Conservation (phyloP, 108 stramenopile species). For the Fragilariopsis cylindrus region DNA sequence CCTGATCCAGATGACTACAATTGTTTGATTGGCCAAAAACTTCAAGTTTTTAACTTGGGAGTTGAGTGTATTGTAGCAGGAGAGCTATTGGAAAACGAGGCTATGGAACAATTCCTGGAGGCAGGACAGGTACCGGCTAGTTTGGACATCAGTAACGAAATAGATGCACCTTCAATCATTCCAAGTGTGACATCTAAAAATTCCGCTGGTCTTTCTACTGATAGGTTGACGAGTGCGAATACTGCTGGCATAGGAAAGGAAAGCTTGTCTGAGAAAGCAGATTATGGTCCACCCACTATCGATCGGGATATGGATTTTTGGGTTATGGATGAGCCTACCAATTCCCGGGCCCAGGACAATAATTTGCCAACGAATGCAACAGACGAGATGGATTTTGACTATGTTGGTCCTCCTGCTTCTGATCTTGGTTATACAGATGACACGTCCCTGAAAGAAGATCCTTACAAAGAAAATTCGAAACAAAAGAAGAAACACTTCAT, state of each 20-base stretch:
- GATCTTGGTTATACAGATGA: constrained; percentile 16
- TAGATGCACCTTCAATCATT: neutral
- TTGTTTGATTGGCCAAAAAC: constrained; percentile 84
- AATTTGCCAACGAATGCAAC: constrained; percentile 7
- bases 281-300: constrained; percentile 40
- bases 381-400: constrained; percentile 21
- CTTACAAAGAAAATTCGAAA: constrained; percentile 2
- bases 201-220: neutral
- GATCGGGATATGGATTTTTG: constrained; percentile 44
- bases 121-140: constrained; percentile 29
- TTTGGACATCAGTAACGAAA: neutral
- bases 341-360: constrained; percentile 13
- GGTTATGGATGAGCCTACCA: constrained; percentile 46
- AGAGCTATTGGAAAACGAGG: constrained; percentile 47
- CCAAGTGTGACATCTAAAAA: neutral
- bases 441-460: neutral
- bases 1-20: constrained; percentile 75
- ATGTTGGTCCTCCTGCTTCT: constrained; percentile 12
- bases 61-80: constrained; percentile 68
- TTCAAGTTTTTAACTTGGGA: constrained; percentile 84
- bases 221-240: too few species aligned
- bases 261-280: neutral
- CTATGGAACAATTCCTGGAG: constrained; percentile 35
- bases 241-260: neutral
- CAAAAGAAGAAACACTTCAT: constrained; percentile 8